Conservation (phyloP, 148 eudicot species). For the Rhododendron vialii region DNA sequence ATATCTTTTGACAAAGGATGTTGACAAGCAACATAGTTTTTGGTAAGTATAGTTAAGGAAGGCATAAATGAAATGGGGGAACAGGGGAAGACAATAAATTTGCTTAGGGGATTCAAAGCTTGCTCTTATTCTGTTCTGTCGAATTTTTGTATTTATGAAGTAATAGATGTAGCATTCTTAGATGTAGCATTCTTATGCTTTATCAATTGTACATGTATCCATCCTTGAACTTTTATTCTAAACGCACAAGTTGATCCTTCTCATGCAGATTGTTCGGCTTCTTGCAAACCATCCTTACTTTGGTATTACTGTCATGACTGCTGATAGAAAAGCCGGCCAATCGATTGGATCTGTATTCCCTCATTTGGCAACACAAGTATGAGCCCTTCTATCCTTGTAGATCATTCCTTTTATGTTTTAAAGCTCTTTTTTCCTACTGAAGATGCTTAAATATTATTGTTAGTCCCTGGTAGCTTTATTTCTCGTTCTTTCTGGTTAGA, state of each 20-base stretch:
- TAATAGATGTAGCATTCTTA: neutral
- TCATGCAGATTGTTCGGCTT: constrained; percentile 70
- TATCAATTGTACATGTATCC: neutral
- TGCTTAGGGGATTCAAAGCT: neutral
- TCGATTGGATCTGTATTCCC: constrained; percentile 92
- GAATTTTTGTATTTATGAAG: neutral
- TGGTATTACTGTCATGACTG: constrained; percentile 83
- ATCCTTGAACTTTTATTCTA: neutral
- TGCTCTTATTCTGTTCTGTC: neutral
- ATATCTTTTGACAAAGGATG: neutral
- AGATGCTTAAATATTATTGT: neutral
- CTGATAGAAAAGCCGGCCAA: constrained; percentile 98
- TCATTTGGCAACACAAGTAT: constrained; percentile 72
- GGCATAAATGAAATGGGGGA: neutral
- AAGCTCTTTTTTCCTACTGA: neutral
- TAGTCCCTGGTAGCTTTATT: neutral
- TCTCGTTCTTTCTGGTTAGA: neutral
- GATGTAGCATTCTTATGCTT: neutral
- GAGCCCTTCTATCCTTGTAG: neutral
- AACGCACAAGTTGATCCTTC: neutral
- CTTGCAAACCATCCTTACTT: constrained; percentile 79
- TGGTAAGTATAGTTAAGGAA: neutral
- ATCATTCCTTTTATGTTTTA: neutral
- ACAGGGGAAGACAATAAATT: neutral
- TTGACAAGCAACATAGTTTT: neutral